Evolutionary conservation across 2,329 filamentous ascomycete species (phyloP).

Genomic region (Penicillium sp.): DNA sequence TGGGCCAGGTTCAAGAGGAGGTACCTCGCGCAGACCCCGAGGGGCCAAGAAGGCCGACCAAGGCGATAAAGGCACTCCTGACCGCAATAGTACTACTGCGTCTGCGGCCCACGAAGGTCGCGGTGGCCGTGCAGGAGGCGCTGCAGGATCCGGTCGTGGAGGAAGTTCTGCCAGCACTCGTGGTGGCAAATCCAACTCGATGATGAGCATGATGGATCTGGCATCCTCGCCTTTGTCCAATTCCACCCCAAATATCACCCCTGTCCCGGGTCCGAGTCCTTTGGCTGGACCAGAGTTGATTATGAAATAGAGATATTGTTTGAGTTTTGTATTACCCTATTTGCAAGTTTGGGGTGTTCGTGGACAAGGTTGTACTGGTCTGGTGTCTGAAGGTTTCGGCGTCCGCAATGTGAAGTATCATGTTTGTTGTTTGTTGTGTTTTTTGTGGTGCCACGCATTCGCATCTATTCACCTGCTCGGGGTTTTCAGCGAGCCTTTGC

Average conservation of each 20-base stretch:
- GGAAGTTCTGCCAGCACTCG: slow-evolving; percentile 25
- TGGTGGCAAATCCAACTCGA: slow-evolving; percentile 25
- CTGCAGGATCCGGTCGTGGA: slow-evolving; percentile 25
- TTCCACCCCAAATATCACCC: slow-evolving; percentile 16
- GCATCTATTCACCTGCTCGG: neutral
- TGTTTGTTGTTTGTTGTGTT: slow-evolving; percentile 2
- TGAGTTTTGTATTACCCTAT: neutral
- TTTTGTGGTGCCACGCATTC: neutral
- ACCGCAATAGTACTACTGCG: slow-evolving; percentile 50
- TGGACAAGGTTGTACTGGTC: neutral
- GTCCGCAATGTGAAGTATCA: neutral
- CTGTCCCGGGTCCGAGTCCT: slow-evolving; percentile 25
- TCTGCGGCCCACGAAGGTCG: slow-evolving; percentile 28
- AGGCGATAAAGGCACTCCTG: slow-evolving; percentile 77
- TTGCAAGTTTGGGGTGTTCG: neutral
- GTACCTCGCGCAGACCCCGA: slow-evolving; percentile 75
- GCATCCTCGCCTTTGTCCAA: slow-evolving; percentile 28
- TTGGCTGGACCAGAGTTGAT: slow-evolving; percentile 26
- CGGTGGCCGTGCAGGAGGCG: slow-evolving; percentile 28
- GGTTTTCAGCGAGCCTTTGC: neutral
- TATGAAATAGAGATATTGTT: slow-evolving; percentile 28
- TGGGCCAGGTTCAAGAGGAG: slow-evolving; percentile 71
- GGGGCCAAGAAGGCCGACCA: slow-evolving; percentile 83
- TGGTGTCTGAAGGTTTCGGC: neutral
- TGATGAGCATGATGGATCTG: slow-evolving; percentile 29